Base-by-base conservation (phyloP, 225 moss, liverwort and hornwort species). In the Pseudoscleropodium purum region DNA sequence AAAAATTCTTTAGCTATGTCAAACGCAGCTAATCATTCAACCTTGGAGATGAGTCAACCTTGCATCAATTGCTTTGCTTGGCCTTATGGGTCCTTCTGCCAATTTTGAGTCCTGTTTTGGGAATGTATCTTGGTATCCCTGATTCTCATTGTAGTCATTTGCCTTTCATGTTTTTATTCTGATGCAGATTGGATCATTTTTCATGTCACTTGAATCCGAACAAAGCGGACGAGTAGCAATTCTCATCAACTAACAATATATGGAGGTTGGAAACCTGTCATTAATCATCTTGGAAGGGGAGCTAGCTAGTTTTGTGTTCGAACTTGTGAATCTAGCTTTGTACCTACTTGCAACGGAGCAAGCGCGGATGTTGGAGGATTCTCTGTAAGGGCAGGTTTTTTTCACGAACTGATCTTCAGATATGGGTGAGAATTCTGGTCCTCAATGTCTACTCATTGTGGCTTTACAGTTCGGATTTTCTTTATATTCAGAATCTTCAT, bases 1-100 rank as follows among this genome's bases (percentile, higher is more conserved):
- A 30, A 87, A 84, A 67, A 90, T 91, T 87, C 87, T 91, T 91
- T 87, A 87, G 84, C 87, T 87, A 52, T 80, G 59, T 68, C 24
- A 30, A 76, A 61, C 47, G 73, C 73, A 79, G 79, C 47, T 76
- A 43, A 84, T 36, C 56, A 45, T 89, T 89, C 47, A 87, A 72
- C 65, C n/a, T 79, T 34, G 62, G 62, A 86, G 89, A 60, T 45
- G 86, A 83, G 68, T 84, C 84, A 54, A 34, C 49, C 83, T 65
- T 63, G 65, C 65, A 45, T 45, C 45, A 34, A 75, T 29, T 77
- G 31, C 86, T 10, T 39, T 52, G 54, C 78, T 5, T 64, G n/a
- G 31, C 26, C 31, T 64, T 18, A 3, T 66, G 52, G 43, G 60
- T 81, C 79, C 8, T 67, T 60, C 70, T 47, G 16, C 56, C 81